Evolutionary conservation across 768 basidiomycete species (phyloP).

Genomic region (Candolleomyces aberdarensis): DNA sequence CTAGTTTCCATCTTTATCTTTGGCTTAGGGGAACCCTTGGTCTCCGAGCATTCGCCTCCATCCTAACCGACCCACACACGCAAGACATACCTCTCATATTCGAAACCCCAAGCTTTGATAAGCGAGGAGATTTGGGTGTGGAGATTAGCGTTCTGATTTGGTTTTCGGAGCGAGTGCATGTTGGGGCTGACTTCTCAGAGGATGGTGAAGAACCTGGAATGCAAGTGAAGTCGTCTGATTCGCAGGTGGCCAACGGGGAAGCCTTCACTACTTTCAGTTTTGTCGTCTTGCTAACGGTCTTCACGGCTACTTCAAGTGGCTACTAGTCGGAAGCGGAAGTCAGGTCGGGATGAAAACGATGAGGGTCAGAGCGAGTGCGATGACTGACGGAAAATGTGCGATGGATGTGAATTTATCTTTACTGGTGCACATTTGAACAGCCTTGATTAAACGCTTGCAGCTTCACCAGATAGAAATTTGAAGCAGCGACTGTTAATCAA

Average conservation of each 20-base stretch:
- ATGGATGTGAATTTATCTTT: no score
- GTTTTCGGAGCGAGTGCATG: conserved; percentile 24
- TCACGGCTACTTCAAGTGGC: conserved; percentile 13
- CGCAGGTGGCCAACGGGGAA: not conserved
- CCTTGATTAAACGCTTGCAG: no score
- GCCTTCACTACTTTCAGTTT: conserved; percentile 3
- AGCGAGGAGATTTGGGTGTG: conserved; percentile 58
- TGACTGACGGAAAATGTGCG: no score
- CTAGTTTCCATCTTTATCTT: no score
- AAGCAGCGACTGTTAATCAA: no score
- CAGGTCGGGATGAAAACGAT: conserved; percentile 17
- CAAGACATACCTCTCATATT: conserved; percentile 75
- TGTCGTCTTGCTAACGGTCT: conserved; percentile 11
- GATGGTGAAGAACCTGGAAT: not conserved
- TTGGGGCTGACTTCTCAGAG: not conserved
- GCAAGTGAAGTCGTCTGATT: not conserved
- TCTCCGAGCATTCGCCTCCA: conserved; percentile 57
- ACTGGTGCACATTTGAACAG: no score
- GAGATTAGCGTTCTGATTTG: conserved; percentile 65
- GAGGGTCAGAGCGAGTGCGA: no score
- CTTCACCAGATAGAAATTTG: no score
- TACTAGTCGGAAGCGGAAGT: no score
- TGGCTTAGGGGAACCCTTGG: conserved; percentile 55
- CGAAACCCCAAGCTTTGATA: conserved; percentile 75
- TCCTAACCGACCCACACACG: conserved; percentile 66